Evolutionary conservation across 352 stramenopile species (phyloP).

Genomic region (Lagenidium giganteum): DNA sequence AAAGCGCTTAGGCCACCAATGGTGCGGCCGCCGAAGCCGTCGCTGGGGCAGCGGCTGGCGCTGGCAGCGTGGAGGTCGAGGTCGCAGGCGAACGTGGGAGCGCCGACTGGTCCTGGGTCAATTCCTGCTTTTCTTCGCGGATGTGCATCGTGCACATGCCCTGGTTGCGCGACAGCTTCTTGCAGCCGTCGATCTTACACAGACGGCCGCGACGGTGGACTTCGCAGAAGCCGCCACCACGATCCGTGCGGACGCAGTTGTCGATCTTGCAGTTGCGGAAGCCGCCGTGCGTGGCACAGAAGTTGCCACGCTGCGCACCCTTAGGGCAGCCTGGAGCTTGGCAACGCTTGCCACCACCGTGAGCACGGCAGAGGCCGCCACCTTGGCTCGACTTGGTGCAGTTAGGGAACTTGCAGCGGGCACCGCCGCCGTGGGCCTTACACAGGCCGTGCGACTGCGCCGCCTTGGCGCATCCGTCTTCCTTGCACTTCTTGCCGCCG

Average conservation of each 20-base stretch:
- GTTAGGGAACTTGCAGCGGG: constrained; percentile 76
- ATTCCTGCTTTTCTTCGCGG: constrained; percentile 76
- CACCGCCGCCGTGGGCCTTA: constrained; percentile 79
- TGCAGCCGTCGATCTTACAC: constrained; percentile 82
- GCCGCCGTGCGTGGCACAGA: constrained; percentile 77
- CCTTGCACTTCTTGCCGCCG: constrained; percentile 84
- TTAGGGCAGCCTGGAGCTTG: constrained; percentile 70
- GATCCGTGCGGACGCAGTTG: constrained; percentile 75
- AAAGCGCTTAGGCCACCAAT: too few relatives aligned
- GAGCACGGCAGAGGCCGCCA: constrained; percentile 65
- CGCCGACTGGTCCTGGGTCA: too few relatives aligned
- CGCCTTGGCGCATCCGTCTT: constrained; percentile 76
- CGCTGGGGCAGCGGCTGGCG: too few relatives aligned
- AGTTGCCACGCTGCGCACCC: constrained; percentile 79
- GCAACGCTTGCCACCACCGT: constrained; percentile 79
- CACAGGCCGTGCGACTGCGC: constrained; percentile 82
- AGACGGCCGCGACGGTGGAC: constrained; percentile 76
- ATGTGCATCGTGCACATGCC: constrained; percentile 90
- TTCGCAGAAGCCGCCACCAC: constrained; percentile 80
- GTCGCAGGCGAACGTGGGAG: too few relatives aligned
- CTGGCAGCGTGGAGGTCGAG: too few relatives aligned
- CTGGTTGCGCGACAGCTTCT: constrained; percentile 85
- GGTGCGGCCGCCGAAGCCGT: too few relatives aligned
- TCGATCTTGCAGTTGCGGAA: constrained; percentile 87
- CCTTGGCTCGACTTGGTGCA: constrained; percentile 84